phyloP scores from a whole-genome alignment of 2,329 filamentous ascomycete species.

The Beauveria bassiana region DNA sequence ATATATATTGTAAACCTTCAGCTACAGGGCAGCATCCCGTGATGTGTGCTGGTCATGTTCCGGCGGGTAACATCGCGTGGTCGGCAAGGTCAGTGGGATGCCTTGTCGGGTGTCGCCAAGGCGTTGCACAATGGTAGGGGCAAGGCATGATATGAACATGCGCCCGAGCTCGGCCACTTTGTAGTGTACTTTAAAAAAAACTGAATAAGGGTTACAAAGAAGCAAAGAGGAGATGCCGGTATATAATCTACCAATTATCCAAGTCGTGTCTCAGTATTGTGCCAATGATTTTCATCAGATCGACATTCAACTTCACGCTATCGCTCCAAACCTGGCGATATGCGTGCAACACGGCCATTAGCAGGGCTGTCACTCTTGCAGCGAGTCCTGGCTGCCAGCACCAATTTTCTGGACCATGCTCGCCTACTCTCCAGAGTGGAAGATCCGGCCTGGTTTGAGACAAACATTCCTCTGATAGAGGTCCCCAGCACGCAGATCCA shows the following conservation, averaged over 20 bases:
- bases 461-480: constrained; percentile 37
- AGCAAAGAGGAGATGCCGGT: not conserved
- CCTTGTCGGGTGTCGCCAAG: not conserved
- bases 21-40: not conserved
- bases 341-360: not conserved
- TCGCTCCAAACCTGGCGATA: not conserved
- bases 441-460: constrained; percentile 21
- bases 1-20: not conserved
- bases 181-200: not conserved
- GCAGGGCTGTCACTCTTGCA: not conserved
- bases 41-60: not conserved
- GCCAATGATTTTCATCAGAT: not conserved
- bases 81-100: not conserved
- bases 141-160: not conserved
- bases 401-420: constrained; percentile 18
- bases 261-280: not conserved
- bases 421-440: constrained; percentile 15
- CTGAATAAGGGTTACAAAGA: too few relatives aligned
- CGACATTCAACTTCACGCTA: too few relatives aligned
- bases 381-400: not conserved
- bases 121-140: not conserved
- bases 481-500: constrained; percentile 30
- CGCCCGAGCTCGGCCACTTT: not conserved
- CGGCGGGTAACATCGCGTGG: not conserved
- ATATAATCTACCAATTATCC: not conserved